Evolutionary conservation across 2,329 filamentous ascomycete species (phyloP).

Genomic region (Aureobasidium sp.): DNA sequence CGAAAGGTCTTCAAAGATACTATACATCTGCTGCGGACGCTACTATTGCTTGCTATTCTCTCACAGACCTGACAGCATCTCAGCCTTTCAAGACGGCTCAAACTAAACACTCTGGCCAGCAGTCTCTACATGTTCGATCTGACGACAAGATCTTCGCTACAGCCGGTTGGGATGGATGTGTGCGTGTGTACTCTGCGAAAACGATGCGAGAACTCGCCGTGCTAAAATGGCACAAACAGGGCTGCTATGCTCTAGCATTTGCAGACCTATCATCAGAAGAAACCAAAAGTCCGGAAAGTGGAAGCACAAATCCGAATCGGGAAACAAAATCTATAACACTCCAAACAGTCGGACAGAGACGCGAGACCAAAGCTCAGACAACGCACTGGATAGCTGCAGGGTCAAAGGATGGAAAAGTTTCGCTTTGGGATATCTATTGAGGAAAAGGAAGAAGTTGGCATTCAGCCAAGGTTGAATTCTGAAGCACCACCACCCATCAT

Average conservation of each 20-base stretch:
- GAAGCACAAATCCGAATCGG: background rate
- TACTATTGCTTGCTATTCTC: conserved; percentile 66
- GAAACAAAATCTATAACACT: background rate
- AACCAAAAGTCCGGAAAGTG: background rate
- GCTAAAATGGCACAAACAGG: conserved; percentile 87
- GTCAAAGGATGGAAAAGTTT: conserved; percentile 91
- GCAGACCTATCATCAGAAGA: conserved; percentile 34
- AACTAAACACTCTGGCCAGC: conserved; percentile 87
- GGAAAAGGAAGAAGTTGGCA: background rate
- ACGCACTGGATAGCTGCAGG: conserved; percentile 88
- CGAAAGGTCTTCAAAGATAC: conserved; percentile 48
- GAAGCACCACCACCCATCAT: conserved; percentile 41
- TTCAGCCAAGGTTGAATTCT: conserved; percentile 53
- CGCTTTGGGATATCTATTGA: conserved; percentile 85
- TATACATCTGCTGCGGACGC: conserved; percentile 80
- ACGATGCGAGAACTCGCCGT: conserved; percentile 83
- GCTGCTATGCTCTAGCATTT: conserved; percentile 77
- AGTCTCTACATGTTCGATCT: conserved; percentile 66
- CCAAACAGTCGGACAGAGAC: conserved; percentile 41
- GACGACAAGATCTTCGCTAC: conserved; percentile 83
- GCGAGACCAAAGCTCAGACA: conserved; percentile 56
- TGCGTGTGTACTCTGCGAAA: conserved; percentile 74
- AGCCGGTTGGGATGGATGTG: conserved; percentile 81
- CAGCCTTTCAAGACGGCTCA: conserved; percentile 39
- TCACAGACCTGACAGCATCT: conserved; percentile 31